Percentiles rank a stretch among this genome's conserved stretches.
These are phyloP conservation scores for Aspergillus saccharolyticus DNA, from an alignment of 495 filamentous ascomycete species.

Conservation along the genomic window DNA sequence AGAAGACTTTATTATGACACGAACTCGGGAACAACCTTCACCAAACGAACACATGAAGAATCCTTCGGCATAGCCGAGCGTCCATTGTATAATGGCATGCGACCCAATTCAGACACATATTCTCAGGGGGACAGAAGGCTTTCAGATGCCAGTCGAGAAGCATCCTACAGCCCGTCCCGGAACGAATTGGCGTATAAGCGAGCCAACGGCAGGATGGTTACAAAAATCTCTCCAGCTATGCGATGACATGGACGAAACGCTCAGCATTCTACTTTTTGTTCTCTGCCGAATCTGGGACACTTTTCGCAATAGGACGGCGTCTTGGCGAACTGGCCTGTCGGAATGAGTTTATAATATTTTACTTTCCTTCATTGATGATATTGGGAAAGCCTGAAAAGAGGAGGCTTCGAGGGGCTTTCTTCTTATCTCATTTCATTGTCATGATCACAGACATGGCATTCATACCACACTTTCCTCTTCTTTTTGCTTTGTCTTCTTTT, in stretches of 20 bases:
- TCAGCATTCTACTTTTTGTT: neutral
- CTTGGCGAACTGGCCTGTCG: slow-evolving; percentile 8
- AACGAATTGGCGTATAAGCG: slow-evolving; percentile 49
- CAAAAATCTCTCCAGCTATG: slow-evolving; percentile 25
- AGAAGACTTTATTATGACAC: slow-evolving; percentile 35
- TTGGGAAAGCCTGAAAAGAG: neutral
- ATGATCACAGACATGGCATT: slow-evolving; percentile 14
- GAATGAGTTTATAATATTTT: neutral
- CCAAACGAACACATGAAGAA: slow-evolving; percentile 40
- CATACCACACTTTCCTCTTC: slow-evolving; percentile 13
- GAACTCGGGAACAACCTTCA: slow-evolving; percentile 13
- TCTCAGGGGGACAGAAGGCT: slow-evolving; percentile 23
- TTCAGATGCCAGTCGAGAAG: slow-evolving; percentile 26
- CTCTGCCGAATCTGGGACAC: neutral
- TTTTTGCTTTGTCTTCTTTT: slow-evolving; percentile 16
- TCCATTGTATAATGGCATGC: slow-evolving; percentile 48
- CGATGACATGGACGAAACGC: slow-evolving; percentile 7
- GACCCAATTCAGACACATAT: slow-evolving; percentile 38
- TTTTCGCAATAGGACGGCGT: slow-evolving; percentile 16
- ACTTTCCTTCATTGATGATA: neutral
- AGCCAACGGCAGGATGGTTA: slow-evolving; percentile 39
- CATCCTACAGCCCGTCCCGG: slow-evolving; percentile 27
- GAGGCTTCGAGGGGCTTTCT: neutral
- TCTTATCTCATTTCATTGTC: slow-evolving; percentile 9
- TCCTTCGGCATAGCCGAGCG: slow-evolving; percentile 40